Percentiles rank a stretch among this genome's conserved stretches.
Evolutionary conservation across 495 filamentous ascomycete species (phyloP).

Genomic region (Penicillium mononematosum): DNA sequence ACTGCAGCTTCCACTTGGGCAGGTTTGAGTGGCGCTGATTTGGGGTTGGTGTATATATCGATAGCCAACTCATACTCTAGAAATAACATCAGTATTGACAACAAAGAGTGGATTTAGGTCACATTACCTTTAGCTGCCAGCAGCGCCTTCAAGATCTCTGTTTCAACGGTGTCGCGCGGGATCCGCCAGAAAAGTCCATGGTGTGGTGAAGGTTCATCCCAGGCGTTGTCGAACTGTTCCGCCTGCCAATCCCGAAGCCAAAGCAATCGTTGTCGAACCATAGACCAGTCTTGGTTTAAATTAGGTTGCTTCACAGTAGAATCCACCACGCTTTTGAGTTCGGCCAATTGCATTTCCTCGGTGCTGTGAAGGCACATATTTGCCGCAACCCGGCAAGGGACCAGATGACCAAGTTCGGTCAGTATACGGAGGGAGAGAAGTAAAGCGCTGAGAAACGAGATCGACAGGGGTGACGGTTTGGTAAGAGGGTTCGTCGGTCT

Average conservation of each 20-base stretch:
- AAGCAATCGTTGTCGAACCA: slow-evolving; percentile 63
- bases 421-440: slow-evolving; percentile 67
- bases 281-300: slow-evolving; percentile 67
- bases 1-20: slow-evolving; percentile 63
- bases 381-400: slow-evolving; percentile 54
- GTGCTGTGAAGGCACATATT: slow-evolving; percentile 43
- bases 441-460: slow-evolving; percentile 64
- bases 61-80: slow-evolving; percentile 67
- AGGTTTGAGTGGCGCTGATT: slow-evolving; percentile 47
- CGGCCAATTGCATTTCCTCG: slow-evolving; percentile 63
- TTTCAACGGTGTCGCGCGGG: slow-evolving; percentile 62
- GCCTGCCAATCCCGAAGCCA: slow-evolving; percentile 83
- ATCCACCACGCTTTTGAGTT: slow-evolving; percentile 63
- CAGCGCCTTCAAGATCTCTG: slow-evolving; percentile 71
- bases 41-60: slow-evolving; percentile 61
- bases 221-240: slow-evolving; percentile 34
- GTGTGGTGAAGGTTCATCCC: slow-evolving; percentile 28
- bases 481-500: slow-evolving; percentile 65
- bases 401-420: slow-evolving; percentile 56
- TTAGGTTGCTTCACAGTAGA: slow-evolving; percentile 50
- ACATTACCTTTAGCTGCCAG: slow-evolving; percentile 64
- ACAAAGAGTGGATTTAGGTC: not conserved
- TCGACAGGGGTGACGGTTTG: slow-evolving; percentile 56
- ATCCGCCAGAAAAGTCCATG: slow-evolving; percentile 71
- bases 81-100: slow-evolving; percentile 15